Conservation (phyloP, 805 yeast genomes). For the Saccharomyces paradoxus region DNA sequence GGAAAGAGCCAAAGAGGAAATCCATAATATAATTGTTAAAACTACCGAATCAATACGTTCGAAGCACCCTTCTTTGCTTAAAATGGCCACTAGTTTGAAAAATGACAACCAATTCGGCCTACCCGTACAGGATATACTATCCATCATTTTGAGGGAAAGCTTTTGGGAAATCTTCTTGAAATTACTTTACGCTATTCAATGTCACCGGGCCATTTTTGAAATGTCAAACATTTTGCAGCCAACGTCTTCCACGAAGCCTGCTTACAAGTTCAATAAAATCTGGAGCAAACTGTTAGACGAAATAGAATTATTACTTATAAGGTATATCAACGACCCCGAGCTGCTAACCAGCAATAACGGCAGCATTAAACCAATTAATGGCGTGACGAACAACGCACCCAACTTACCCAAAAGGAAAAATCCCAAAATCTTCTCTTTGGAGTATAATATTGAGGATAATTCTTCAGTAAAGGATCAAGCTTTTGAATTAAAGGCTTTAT, state of each 20-base stretch:
- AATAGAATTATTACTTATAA: constrained; percentile 14
- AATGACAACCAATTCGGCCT: constrained; percentile 28
- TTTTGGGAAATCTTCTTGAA: constrained; percentile 64
- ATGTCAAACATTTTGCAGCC: constrained; percentile 35
- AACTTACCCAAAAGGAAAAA: constrained; percentile 9
- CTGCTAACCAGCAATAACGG: constrained; percentile 3
- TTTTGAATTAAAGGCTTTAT: constrained; percentile 35
- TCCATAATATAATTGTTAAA: constrained; percentile 53
- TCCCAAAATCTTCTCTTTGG: constrained; percentile 18
- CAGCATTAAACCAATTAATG: constrained; percentile 2
- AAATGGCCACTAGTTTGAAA: constrained; percentile 18
- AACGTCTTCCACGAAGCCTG: constrained; percentile 14
- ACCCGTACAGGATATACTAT: constrained; percentile 40
- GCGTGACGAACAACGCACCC: constrained; percentile 4
- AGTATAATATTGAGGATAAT: constrained; percentile 22
- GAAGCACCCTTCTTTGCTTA: constrained; percentile 41
- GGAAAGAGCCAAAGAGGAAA: constrained; percentile 51
- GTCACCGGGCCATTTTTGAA: constrained; percentile 58
- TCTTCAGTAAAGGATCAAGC: constrained; percentile 29
- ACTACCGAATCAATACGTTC: constrained; percentile 57
- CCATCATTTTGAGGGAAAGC: constrained; percentile 56
- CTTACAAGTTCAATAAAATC: constrained; percentile 34
- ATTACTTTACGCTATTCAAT: constrained; percentile 55
- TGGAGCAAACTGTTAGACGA: constrained; percentile 38
- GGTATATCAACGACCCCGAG: constrained; percentile 16